phyloP scores from a whole-genome alignment of 176 grass and related monocot genomes.

The Oryza brachyantha region DNA sequence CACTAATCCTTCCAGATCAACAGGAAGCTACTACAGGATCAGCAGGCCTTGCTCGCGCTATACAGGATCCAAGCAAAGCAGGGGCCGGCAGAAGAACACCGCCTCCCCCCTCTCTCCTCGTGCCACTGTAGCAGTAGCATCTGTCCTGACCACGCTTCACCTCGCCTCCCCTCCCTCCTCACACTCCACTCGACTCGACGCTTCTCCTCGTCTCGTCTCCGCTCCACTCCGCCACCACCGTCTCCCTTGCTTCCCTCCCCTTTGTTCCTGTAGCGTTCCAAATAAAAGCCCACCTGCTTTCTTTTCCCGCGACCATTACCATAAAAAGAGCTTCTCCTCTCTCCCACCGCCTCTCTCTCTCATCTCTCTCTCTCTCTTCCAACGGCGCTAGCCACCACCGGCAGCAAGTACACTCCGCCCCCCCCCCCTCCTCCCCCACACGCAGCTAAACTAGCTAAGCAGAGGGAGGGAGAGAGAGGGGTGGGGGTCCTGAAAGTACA shows the following conservation, averaged over 20 bases:
- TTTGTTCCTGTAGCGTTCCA: constrained; percentile 32
- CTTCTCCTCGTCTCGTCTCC: not conserved
- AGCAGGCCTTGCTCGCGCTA: not conserved
- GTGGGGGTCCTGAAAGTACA: constrained; percentile 33
- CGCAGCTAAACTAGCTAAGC: constrained; percentile 21
- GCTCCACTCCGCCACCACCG: not conserved
- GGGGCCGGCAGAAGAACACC: not conserved
- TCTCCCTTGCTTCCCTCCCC: not conserved
- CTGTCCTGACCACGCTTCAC: not conserved
- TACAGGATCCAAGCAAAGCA: constrained; percentile 15
- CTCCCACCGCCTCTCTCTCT: not conserved
- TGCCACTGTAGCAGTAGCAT: constrained; percentile 24
- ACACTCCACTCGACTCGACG: not conserved
- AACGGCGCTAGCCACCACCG: constrained; percentile 4
- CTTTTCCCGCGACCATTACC: constrained; percentile 58
- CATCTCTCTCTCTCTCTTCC: not conserved
- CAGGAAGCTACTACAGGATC: not conserved
- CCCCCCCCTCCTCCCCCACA: constrained; percentile 27
- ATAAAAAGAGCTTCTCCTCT: constrained; percentile 55
- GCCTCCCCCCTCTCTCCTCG: not conserved
- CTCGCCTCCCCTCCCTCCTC: not conserved
- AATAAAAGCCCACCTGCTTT: constrained; percentile 50
- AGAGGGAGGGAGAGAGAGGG: not conserved
- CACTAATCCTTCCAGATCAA: not conserved
- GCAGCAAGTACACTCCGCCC: not conserved